Percentiles rank a stretch among this genome's conserved stretches.
Evolutionary conservation across 805 yeast genomes (phyloP).

Genomic region (Metschnikowia chrysomelidarum): DNA sequence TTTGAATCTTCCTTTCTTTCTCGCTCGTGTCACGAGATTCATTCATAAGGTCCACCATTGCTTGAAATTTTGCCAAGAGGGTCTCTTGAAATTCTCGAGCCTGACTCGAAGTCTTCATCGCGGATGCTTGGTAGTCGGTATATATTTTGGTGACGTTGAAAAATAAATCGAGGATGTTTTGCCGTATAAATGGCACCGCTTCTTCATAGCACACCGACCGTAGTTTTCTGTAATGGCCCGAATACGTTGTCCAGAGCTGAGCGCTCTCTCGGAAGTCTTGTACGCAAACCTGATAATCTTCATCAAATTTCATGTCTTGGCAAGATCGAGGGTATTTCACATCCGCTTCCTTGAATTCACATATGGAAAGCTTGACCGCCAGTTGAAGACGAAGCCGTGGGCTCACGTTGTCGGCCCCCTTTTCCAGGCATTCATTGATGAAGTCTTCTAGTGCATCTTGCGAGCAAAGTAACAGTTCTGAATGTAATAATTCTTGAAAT

Average conservation of each 20-base stretch:
- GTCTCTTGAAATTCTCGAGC: conserved; percentile 7
- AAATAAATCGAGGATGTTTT: conserved; percentile 46
- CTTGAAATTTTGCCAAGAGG: conserved; percentile 3
- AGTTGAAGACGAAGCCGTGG: conserved; percentile 31
- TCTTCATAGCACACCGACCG: conserved; percentile 53
- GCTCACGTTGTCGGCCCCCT: conserved; percentile 39
- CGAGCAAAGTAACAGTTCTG: conserved; percentile 12
- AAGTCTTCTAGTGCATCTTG: conserved; percentile 40
- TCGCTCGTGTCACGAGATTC: not conserved
- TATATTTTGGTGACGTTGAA: conserved; percentile 42
- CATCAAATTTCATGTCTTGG: conserved; percentile 9
- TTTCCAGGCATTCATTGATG: conserved; percentile 38
- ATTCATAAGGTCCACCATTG: conserved; percentile 5
- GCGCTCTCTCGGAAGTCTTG: conserved; percentile 39
- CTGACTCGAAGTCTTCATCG: conserved; percentile 4
- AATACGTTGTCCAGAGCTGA: conserved; percentile 74
- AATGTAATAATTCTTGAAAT: conserved; percentile 4
- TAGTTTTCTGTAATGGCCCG: conserved; percentile 59
- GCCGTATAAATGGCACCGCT: conserved; percentile 50
- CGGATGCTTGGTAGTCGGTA: conserved; percentile 11
- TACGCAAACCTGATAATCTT: conserved; percentile 37
- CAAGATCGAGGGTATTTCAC: conserved; percentile 35
- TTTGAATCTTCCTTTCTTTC: conserved; percentile 1
- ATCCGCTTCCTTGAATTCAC: conserved; percentile 52
- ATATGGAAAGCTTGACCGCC: conserved; percentile 50